Percentiles rank a stretch among this genome's conserved stretches.
phyloP scores from a whole-genome alignment of 2,329 filamentous ascomycete species.

The Ophiostoma perfectum region DNA sequence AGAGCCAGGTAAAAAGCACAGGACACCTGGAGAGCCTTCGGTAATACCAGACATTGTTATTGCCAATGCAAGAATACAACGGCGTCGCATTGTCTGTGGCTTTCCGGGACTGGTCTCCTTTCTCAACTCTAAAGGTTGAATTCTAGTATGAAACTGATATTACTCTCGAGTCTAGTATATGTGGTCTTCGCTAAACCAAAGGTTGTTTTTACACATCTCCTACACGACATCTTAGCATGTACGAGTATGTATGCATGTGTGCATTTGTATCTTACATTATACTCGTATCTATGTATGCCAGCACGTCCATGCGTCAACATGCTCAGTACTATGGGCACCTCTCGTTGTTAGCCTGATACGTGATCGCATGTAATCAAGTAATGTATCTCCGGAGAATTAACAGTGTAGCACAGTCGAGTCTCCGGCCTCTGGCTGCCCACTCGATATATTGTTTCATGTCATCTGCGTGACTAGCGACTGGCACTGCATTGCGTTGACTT shows the following conservation, averaged over 20 bases:
- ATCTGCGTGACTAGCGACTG: not conserved
- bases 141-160: not conserved
- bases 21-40: not conserved
- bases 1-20: not conserved
- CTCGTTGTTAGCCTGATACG: no score
- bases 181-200: not conserved
- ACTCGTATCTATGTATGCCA: no score
- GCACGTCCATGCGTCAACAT: no score
- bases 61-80: not conserved
- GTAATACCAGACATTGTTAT: not conserved
- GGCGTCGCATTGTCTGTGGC: not conserved
- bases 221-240: not conserved
- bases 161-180: not conserved
- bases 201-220: not conserved
- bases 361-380: not conserved
- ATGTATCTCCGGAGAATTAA: not conserved
- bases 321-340: no score
- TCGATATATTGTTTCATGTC: not conserved
- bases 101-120: not conserved
- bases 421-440: not conserved
- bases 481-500: not conserved
- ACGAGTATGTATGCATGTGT: no score
- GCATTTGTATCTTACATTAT: not conserved
- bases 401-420: not conserved
- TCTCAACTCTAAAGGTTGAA: no score